phyloP scores from a whole-genome alignment of 23 red algal species.

The Gracilariopsis chorda region DNA sequence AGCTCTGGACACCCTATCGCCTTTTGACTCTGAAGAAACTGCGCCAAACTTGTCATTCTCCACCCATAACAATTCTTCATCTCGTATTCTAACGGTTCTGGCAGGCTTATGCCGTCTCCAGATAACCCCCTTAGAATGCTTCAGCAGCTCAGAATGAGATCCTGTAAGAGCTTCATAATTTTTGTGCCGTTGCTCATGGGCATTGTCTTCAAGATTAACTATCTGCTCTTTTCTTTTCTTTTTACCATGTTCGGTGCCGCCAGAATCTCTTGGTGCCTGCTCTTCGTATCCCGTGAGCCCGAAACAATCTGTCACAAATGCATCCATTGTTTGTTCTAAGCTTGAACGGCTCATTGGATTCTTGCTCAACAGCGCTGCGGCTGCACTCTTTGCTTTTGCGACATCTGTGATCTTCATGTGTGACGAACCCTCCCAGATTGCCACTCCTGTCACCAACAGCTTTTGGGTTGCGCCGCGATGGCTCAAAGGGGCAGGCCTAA shows the following conservation, averaged over 20 bases:
- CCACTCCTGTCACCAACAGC: slow-evolving; percentile 36
- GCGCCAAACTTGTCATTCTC: slow-evolving; percentile 21
- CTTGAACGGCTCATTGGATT: slow-evolving; percentile 24
- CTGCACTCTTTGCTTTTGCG: not conserved
- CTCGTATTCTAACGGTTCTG: not conserved
- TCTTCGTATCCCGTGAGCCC: too few relatives aligned
- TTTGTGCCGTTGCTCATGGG: not conserved
- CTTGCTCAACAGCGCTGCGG: not conserved
- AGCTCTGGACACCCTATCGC: slow-evolving; percentile 14
- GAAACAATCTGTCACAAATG: slow-evolving; percentile 18
- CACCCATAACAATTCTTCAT: slow-evolving; percentile 54
- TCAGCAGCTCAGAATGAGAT: not conserved
- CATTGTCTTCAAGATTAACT: not conserved
- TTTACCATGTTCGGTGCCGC: too few relatives aligned
- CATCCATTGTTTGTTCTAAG: slow-evolving; percentile 42
- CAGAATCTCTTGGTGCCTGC: too few relatives aligned
- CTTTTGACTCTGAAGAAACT: slow-evolving; percentile 15
- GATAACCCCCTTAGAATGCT: not conserved
- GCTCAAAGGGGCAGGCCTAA: slow-evolving; percentile 30
- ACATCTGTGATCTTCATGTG: not conserved
- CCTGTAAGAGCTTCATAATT: not conserved
- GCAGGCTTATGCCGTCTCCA: slow-evolving; percentile 59
- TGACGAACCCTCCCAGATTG: slow-evolving; percentile 45
- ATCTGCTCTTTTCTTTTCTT: too few relatives aligned
- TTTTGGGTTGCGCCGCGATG: slow-evolving; percentile 43